phyloP scores from a whole-genome alignment of 495 filamentous ascomycete genomes.

The Rostrohypoxylon terebratum region DNA sequence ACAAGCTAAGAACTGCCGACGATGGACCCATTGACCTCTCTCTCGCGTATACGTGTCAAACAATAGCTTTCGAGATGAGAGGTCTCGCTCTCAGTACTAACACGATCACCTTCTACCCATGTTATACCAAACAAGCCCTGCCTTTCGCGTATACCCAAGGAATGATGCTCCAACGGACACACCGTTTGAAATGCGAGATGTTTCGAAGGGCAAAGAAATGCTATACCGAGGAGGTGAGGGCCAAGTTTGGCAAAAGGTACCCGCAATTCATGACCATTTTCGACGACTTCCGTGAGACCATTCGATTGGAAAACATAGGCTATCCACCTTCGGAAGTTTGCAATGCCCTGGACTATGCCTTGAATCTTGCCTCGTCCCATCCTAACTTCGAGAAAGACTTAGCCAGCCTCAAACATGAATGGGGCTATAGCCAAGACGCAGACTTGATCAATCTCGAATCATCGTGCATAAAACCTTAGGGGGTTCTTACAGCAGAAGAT shows the following conservation, averaged over 20 bases:
- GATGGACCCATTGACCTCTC: neutral
- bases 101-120: neutral
- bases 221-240: neutral
- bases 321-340: neutral
- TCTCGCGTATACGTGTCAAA: neutral
- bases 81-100: neutral
- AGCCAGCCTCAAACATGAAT: neutral
- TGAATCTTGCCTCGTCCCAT: neutral
- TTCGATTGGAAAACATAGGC: neutral
- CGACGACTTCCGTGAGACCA: neutral
- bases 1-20: neutral
- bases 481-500: neutral
- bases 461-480: constrained; percentile 1
- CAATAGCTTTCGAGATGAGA: neutral
- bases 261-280: neutral
- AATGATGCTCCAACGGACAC: neutral
- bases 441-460: neutral
- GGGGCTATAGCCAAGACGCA: neutral
- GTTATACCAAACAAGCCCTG: neutral
- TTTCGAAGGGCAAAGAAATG: neutral
- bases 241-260: neutral
- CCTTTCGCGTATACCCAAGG: neutral
- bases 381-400: neutral
- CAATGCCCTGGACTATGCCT: neutral
- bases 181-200: neutral